Conservation (phyloP, 306 rosid genomes). For the Heteromeles arbutifolia region DNA sequence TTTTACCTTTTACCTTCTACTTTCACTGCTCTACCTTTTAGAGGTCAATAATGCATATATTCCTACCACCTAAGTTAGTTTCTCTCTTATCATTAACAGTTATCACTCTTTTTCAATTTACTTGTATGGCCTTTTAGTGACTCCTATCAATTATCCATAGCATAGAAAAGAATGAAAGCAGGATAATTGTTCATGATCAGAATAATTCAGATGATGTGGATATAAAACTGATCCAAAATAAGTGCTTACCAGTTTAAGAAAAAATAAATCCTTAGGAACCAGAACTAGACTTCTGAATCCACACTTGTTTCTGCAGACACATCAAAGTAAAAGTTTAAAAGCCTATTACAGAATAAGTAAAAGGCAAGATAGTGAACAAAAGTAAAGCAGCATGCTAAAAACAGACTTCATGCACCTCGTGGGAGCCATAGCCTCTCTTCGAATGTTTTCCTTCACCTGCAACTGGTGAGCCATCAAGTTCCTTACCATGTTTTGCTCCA, state of each 20-base stretch:
- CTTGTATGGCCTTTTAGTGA: background rate
- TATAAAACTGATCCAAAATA: background rate
- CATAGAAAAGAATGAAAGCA: background rate
- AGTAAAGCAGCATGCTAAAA: background rate
- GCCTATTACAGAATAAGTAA: constrained; percentile 7
- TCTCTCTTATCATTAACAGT: background rate
- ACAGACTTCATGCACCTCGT: constrained; percentile 47
- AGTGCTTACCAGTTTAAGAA: constrained; percentile 41
- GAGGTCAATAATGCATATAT: background rate
- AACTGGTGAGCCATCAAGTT: constrained; percentile 42
- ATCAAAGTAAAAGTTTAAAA: constrained; percentile 8
- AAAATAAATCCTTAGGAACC: constrained; percentile 38
- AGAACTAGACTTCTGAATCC: constrained; percentile 79
- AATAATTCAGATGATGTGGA: background rate
- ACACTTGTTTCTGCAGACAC: constrained; percentile 68
- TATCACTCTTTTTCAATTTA: background rate
- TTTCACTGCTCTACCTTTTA: background rate
- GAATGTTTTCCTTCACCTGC: constrained; percentile 54
- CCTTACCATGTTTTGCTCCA: constrained; percentile 49
- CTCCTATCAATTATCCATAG: background rate
- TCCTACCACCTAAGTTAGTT: background rate
- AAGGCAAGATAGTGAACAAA: background rate
- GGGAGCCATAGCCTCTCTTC: constrained; percentile 55
- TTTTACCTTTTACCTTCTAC: background rate
- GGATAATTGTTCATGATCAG: background rate